Evolutionary conservation across 805 yeast genomes (phyloP).

Genomic region (Suhomyces emberorum): DNA sequence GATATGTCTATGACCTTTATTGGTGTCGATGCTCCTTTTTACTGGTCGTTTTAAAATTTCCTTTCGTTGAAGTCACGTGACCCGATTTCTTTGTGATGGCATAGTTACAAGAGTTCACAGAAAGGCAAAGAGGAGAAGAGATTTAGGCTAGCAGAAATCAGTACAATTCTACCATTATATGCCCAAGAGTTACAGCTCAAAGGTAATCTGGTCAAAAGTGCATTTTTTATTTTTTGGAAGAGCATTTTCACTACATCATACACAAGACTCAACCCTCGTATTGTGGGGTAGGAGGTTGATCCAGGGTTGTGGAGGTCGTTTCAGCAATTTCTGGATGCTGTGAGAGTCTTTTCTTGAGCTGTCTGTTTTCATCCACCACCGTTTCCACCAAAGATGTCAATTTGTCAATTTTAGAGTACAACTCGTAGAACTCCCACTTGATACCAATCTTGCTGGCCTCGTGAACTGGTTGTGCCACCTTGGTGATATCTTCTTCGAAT

Average conservation of each 20-base stretch:
- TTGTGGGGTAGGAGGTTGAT: not conserved
- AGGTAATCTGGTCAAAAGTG: too few species aligned
- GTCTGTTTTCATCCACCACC: slow-evolving; percentile 34
- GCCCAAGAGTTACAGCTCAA: too few species aligned
- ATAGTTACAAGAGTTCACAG: too few species aligned
- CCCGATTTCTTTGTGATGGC: too few species aligned
- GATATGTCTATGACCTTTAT: too few species aligned
- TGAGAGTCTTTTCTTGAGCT: slow-evolving; percentile 18
- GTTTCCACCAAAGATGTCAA: slow-evolving; percentile 39
- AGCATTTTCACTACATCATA: too few species aligned
- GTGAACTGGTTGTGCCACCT: slow-evolving; percentile 56
- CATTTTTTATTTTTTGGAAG: too few species aligned
- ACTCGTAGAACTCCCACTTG: slow-evolving; percentile 60
- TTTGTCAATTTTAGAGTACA: slow-evolving; percentile 51
- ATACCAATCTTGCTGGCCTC: slow-evolving; percentile 53
- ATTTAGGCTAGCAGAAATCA: too few species aligned
- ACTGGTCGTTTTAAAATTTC: not conserved
- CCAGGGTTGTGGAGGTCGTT: not conserved
- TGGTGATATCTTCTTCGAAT: slow-evolving; percentile 52
- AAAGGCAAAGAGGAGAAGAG: too few species aligned
- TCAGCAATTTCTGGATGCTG: not conserved
- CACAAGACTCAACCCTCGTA: too few species aligned
- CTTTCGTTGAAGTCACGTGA: slow-evolving; percentile 1
- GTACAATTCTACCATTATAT: too few species aligned
- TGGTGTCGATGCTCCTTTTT: slow-evolving; percentile 1